Evolutionary conservation across 331 rosid species (phyloP).

Genomic region (Erythrophleum ivorense): DNA sequence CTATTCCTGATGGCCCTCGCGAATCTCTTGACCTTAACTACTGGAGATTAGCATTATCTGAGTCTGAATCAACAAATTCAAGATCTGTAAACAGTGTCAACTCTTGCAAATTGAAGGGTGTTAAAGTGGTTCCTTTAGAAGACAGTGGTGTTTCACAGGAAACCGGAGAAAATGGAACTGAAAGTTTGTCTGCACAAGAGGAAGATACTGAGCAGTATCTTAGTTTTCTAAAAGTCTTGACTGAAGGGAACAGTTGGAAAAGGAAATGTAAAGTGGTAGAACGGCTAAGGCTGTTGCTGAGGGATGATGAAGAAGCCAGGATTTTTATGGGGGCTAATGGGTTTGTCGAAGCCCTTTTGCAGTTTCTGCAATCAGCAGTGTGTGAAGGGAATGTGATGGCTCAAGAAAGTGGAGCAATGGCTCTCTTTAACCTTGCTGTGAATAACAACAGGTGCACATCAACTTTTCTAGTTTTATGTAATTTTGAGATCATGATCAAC

Average conservation of each 20-base stretch:
- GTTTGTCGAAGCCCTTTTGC: conserved; percentile 82
- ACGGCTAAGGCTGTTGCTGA: conserved; percentile 72
- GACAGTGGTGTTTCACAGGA: conserved; percentile 61
- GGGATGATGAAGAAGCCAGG: conserved; percentile 93
- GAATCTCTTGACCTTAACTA: conserved; percentile 88
- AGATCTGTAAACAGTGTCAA: conserved; percentile 64
- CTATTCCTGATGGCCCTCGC: conserved; percentile 87
- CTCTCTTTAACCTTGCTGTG: conserved; percentile 96
- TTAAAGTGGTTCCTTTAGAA: conserved; percentile 82
- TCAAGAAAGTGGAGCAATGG: conserved; percentile 97
- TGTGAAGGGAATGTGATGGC: conserved; percentile 61
- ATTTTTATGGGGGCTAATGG: conserved; percentile 94
- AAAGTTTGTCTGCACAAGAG: conserved; percentile 52
- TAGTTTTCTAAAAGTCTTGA: conserved; percentile 64
- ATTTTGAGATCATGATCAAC: not conserved
- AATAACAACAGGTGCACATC: conserved; percentile 76
- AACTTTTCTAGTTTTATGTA: conserved; percentile 10
- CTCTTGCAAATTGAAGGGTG: conserved; percentile 79
- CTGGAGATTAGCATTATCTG: conserved; percentile 86
- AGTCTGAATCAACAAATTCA: conserved; percentile 73
- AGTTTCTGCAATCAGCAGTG: conserved; percentile 69
- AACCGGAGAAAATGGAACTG: conserved; percentile 60
- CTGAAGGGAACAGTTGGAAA: conserved; percentile 60
- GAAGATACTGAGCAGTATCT: conserved; percentile 63
- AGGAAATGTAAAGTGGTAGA: conserved; percentile 80